Base-by-base conservation (phyloP, 805 yeast genomes). In the Candida boleticola region DNA sequence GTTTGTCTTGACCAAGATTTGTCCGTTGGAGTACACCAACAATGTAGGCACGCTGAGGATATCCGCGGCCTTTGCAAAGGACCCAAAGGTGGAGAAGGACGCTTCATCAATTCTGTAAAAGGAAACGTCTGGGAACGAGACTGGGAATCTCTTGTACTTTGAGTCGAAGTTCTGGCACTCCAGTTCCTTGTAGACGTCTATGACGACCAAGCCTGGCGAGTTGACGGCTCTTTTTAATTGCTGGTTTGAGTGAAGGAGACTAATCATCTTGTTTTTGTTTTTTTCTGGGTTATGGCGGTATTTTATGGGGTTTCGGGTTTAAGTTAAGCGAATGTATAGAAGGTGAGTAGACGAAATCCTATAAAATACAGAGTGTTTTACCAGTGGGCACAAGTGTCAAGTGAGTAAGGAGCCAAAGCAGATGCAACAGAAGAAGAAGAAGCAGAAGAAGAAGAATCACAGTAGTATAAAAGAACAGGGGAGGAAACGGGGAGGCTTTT, bases 31-130 rank as follows among this genome's bases (percentile, higher is more conserved):
- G 17, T 25, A 36, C 19, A 36, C 39, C 25, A 36, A 36, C 11
- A 36, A 21, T 9, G 39, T 36, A 11, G 39, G 39, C 6, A 36
- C 16, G 16, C 30, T 26, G 7, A 29, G 11, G 16, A 36, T 36
- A 17, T 36, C 22, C 11, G 39, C 39, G 4, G 39, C 39, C n/a
- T 4, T 36, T 25, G 31, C 32, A 19, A 36, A 36, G 5, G 26
- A 18, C 10, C 20, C 21, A 20, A 26, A 36, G 3, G 20, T 20
- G 16, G 39, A 16, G 19, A 36, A 36, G 4, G 25, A 18, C 14
- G 26, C 27, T 18, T 26, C 39, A 19, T 36, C 39, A 9, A 36
- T 36, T 6, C 39, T 14, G 31, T 26, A 36, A 20, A 36, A 36
- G 9, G 31, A 16, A 18, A 36, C 31, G 5, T 36, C 17, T 3